Conservation (phyloP, 768 basidiomycete genomes). For the Collybia sordida region DNA sequence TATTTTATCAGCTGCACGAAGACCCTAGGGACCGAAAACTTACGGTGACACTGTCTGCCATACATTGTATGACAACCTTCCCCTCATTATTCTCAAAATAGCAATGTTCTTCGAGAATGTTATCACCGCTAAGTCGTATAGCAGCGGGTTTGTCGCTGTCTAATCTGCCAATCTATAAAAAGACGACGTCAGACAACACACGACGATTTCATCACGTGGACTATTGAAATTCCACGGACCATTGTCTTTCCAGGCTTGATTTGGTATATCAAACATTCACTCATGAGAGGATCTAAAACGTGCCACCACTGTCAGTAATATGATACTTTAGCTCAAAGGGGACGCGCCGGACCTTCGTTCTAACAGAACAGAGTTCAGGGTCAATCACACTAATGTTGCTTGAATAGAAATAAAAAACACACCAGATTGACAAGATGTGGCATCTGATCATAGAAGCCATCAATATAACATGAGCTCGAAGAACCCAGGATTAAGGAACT, state of each 20-base stretch:
- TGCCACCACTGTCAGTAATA: conserved; percentile 11
- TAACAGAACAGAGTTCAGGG: conserved; percentile 22
- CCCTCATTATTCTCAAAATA: conserved; percentile 85
- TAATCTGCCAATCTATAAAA: conserved; percentile 74
- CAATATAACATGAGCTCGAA: conserved; percentile 7
- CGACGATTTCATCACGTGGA: conserved; percentile 6
- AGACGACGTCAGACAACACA: conserved; percentile 1
- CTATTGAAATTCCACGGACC: conserved; percentile 36
- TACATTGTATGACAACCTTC: conserved; percentile 77
- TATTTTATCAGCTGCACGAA: no score
- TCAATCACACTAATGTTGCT: conserved; percentile 13
- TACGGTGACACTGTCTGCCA: conserved; percentile 83
- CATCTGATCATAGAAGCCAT: conserved; percentile 51
- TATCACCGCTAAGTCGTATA: conserved; percentile 90
- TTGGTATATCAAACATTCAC: conserved; percentile 92
- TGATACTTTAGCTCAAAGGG: conserved; percentile 7
- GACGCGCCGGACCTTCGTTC: conserved; percentile 64
- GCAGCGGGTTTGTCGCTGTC: conserved; percentile 81
- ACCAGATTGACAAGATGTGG: conserved; percentile 93
- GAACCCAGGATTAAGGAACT: background rate
- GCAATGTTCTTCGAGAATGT: conserved; percentile 92
- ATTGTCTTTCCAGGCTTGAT: conserved; percentile 83
- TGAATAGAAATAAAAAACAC: conserved; percentile 30
- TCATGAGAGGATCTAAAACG: conserved; percentile 86
- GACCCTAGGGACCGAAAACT: conserved; percentile 21